Evolutionary conservation across 139 green algal genomes (phyloP), one percentile per base, ranked within the genome.

Genomic region (Penium margaritaceum): DNA sequence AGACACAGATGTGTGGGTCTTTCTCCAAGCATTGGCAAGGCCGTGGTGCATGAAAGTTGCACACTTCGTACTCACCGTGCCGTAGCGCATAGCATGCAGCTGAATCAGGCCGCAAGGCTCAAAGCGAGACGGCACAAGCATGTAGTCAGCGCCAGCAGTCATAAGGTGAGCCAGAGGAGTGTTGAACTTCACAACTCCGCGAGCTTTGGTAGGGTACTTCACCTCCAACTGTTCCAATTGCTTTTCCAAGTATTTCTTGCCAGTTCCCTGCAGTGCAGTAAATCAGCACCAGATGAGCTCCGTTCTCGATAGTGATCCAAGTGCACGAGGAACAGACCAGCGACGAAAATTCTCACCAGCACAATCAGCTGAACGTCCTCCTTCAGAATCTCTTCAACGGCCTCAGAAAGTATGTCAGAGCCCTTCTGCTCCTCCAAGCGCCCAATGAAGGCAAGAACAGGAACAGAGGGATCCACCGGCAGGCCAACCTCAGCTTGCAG

Each of bases 101-200:
- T 97, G 92, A 79, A 97, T 96, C 24, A 97, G 85, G 38, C 94
- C 94, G 81, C 94, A 99, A 3, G 94, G 94, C 89, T 99, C 94
- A 70, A 98, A 99, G 63, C 94, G 88, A 1, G 88, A 95, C 29
- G 94, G 94, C 61, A 99, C 90, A 70, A 97, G 67, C 81, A 99
- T 91, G 90, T 91, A 97, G 81, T 99, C 94, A 17, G 92, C 85
- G n/a, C 90, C 91, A 1, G 93, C 94, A 30, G 87, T 97, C 79
- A 98, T 96, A 33, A 91, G 57, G 87, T 98, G 93, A 5, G 94
- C 94, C 43, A 97, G 85, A 37, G 90, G 88, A 5, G 86, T 85
- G 47, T 76, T 87, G 86, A 98, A 99, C 83, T 95, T 90, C 32
- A 95, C 90, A n/a, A 99, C 84, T 38, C 91, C 94, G 44, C 88